Evolutionary conservation across 2,329 filamentous ascomycete genomes (phyloP), one percentile per base, ranked within the genome.

Genomic region (Pyrenophora tritici-repentis): DNA sequence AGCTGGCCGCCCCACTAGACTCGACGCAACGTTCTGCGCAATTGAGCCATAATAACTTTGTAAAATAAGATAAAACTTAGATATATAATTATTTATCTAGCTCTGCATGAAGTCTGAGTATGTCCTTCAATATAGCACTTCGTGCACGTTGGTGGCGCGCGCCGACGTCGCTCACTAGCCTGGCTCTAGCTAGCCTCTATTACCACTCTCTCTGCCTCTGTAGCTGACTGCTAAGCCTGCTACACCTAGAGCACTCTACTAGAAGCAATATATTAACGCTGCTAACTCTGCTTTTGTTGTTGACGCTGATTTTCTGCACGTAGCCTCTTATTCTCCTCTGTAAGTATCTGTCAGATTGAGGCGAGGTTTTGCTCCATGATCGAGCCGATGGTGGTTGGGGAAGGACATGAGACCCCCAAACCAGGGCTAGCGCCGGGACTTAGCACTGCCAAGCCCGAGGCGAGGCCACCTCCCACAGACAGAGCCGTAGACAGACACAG

Each of bases 251-350:
- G 42, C 38, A 31, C 46, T 14, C 40, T 36, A 44, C 36, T 24
- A 26, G 12, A 16, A 42, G 50, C 44, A 16, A 53, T 47, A 47
- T 53, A 53, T 32, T 36, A 38, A 41, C 13, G 50, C 48, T 35
- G 53, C 42, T 37, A 17, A 16, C 33, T 43, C 12, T 22, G 34
- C 6, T 10, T 42, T 8, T 17, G 12, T 14, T 20, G n/a, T n/a
- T n/a, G n/a, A n/a, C n/a, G n/a, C n/a, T n/a, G n/a, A n/a, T n/a
- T n/a, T n/a, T n/a, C n/a, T n/a, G n/a, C n/a, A n/a, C n/a, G n/a
- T n/a, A n/a, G n/a, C n/a, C n/a, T n/a, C n/a, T n/a, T n/a, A n/a
- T n/a, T n/a, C n/a, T n/a, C n/a, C n/a, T n/a, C n/a, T n/a, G n/a
- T n/a, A n/a, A n/a, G n/a, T n/a, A n/a, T n/a, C n/a, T n/a, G n/a